Percentiles rank a stretch among this genome's conserved stretches.
Conservation (phyloP, 1,284 basidiomycete genomes). For the Cutaneotrichosporon arboriforme region DNA sequence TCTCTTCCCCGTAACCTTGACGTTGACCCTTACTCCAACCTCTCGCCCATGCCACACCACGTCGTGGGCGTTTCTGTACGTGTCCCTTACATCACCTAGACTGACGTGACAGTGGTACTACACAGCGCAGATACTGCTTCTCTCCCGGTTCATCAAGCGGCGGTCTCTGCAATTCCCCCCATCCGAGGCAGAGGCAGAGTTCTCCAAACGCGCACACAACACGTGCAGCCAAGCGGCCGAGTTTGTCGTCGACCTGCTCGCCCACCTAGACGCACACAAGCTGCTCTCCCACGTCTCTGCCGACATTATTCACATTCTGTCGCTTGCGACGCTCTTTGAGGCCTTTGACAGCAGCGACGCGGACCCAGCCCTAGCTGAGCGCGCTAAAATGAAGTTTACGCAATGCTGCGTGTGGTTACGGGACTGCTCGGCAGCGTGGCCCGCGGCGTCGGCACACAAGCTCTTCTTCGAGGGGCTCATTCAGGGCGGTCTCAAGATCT, state of each 20-base stretch:
- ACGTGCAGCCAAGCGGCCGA: slow-evolving; percentile 39
- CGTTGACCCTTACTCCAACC: slow-evolving; percentile 15
- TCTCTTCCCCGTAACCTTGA: slow-evolving; percentile 24
- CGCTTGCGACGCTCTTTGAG: slow-evolving; percentile 36
- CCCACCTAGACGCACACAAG: slow-evolving; percentile 29
- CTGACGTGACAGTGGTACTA: slow-evolving; percentile 28
- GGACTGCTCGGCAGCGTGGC: slow-evolving; percentile 36
- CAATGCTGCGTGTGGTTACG: slow-evolving; percentile 44
- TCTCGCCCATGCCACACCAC: slow-evolving; percentile 36
- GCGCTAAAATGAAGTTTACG: slow-evolving; percentile 36
- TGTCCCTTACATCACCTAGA: no score
- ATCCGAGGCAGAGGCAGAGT: slow-evolving; percentile 3
- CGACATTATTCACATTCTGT: slow-evolving; percentile 42
- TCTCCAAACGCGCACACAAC: slow-evolving; percentile 15
- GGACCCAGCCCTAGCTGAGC: slow-evolving; percentile 21
- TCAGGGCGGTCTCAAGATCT: slow-evolving; percentile 31
- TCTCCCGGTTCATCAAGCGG: slow-evolving; percentile 35
- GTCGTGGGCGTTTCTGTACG: slow-evolving; percentile 25
- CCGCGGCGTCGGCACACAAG: slow-evolving; percentile 39
- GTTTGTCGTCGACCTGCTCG: slow-evolving; percentile 30
- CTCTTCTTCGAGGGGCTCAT: slow-evolving; percentile 44
- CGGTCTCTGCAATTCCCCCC: slow-evolving; percentile 1
- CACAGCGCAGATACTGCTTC: slow-evolving; percentile 34
- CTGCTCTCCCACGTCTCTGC: slow-evolving; percentile 31
- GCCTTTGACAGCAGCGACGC: slow-evolving; percentile 24